A percentile compares a stretch with the other conserved stretches of the same genome.
Conservation (phyloP, 2,329 filamentous ascomycete species). For the Paraconiothyrium brasiliense region DNA sequence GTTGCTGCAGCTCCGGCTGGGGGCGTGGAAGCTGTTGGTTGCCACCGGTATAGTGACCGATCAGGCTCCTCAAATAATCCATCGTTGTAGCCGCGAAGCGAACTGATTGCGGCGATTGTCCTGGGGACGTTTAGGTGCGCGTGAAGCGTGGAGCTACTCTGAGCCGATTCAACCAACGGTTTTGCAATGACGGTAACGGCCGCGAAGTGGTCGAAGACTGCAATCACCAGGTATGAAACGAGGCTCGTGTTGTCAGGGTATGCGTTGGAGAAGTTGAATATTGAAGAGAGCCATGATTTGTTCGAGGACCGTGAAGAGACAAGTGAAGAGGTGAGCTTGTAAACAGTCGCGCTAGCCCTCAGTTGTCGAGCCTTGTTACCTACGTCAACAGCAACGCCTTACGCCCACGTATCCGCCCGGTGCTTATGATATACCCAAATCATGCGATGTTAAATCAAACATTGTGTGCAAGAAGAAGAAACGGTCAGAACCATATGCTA, state of each 20-base stretch:
- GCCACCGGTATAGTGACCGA: neutral
- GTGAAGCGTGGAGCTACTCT: neutral
- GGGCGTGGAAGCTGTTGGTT: neutral
- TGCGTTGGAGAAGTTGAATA: no score
- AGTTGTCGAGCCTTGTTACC: neutral
- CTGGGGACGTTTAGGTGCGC: neutral
- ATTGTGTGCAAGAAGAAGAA: neutral
- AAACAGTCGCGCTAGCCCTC: neutral
- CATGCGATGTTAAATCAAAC: constrained; percentile 1
- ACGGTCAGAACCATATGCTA: neutral
- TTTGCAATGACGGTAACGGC: neutral
- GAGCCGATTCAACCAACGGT: neutral
- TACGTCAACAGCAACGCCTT: neutral
- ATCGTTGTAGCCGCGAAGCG: neutral
- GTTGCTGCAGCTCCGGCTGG: neutral
- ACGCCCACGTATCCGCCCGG: neutral
- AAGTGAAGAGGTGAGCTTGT: neutral
- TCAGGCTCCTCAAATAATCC: constrained; percentile 7
- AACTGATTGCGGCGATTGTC: neutral
- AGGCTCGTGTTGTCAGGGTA: neutral
- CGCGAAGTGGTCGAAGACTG: neutral
- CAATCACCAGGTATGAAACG: neutral
- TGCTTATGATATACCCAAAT: neutral
- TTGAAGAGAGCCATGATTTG: neutral
- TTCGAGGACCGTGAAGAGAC: constrained; percentile 1